phyloP scores from a whole-genome alignment of 176 grass and related monocot species.

The Triticum monococcum region DNA sequence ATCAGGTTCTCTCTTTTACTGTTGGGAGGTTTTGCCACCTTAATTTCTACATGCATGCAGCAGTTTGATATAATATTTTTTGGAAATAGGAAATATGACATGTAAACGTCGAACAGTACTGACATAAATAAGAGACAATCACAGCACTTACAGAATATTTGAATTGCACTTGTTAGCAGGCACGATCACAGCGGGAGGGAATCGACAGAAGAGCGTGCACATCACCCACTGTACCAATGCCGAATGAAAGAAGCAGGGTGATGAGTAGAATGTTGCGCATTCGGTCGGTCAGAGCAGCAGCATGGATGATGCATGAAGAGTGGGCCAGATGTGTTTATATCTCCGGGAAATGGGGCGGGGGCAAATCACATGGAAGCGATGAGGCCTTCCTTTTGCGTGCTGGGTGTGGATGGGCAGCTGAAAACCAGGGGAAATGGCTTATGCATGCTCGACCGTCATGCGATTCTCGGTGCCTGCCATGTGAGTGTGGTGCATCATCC shows the following conservation, averaged over 20 bases:
- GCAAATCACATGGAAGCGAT: constrained; percentile 40
- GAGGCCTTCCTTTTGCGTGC: constrained; percentile 15
- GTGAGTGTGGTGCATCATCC: neutral
- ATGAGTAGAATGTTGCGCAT: neutral
- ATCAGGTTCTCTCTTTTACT: neutral
- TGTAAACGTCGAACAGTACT: neutral
- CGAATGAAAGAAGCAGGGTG: neutral
- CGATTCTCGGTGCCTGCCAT: neutral
- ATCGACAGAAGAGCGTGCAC: neutral
- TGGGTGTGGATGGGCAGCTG: constrained; percentile 14
- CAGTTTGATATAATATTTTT: neutral
- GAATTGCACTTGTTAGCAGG: neutral
- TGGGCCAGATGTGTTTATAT: neutral
- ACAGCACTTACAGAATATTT: constrained; percentile 18
- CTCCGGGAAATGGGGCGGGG: neutral
- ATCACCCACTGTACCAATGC: no score
- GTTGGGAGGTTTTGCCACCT: neutral
- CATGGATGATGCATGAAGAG: neutral
- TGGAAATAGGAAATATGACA: neutral
- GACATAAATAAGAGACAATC: neutral
- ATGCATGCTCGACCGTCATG: constrained; percentile 37
- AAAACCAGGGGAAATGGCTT: constrained; percentile 50
- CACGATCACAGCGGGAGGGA: neutral
- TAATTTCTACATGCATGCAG: neutral
- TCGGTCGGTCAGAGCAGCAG: neutral